A percentile compares a stretch with the other conserved stretches of the same genome.
Conservation (phyloP, 1,284 basidiomycete genomes). For the Puccinia sorghi region DNA sequence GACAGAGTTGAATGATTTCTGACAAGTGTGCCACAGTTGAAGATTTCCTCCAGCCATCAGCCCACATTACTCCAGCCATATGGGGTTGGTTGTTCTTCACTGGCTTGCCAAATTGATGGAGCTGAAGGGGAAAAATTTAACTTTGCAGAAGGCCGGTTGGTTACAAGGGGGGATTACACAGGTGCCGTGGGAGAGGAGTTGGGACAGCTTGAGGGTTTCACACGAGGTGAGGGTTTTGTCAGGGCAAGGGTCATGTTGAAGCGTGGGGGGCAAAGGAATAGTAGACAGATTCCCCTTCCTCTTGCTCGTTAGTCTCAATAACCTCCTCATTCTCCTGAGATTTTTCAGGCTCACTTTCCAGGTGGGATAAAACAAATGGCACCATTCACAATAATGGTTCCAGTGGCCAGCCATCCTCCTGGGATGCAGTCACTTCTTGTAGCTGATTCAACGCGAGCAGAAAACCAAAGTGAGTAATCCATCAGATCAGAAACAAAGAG, state of each 20-base stretch:
- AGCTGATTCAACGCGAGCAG: too few relatives aligned
- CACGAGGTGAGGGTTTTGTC: neutral
- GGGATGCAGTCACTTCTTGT: too few relatives aligned
- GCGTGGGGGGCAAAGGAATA: neutral
- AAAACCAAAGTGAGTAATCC: too few relatives aligned
- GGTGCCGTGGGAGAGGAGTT: constrained; percentile 4
- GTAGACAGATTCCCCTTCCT: neutral
- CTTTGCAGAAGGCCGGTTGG: neutral
- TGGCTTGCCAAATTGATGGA: neutral
- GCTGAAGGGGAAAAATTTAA: neutral
- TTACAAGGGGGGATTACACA: neutral
- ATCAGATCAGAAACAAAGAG: too few relatives aligned
- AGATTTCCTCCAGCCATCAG: neutral
- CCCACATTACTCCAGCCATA: neutral
- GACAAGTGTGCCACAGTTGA: neutral
- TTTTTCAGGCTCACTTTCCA: too few relatives aligned
- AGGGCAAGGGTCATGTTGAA: neutral
- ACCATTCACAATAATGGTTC: too few relatives aligned
- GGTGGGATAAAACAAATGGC: too few relatives aligned
- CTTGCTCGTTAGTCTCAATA: too few relatives aligned
- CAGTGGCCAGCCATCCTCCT: too few relatives aligned
- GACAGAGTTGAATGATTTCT: too few relatives aligned
- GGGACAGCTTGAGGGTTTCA: neutral
- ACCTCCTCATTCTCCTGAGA: too few relatives aligned
- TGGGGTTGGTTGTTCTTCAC: constrained; percentile 4